Conservation (phyloP, 306 rosid genomes). For the Dicorynia guianensis region DNA sequence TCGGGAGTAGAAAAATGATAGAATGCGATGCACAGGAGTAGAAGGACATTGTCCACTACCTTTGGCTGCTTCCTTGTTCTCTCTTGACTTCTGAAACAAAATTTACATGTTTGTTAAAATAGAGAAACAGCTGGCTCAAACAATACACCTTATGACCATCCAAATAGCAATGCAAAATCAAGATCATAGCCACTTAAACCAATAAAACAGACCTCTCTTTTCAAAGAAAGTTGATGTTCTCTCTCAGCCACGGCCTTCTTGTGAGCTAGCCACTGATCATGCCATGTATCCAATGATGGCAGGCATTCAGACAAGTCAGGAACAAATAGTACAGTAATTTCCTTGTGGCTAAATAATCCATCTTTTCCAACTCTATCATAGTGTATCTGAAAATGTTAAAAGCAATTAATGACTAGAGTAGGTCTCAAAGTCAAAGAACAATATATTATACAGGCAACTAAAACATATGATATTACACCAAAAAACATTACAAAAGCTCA, state of each 20-base stretch:
- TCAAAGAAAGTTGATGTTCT: slow-evolving; percentile 62
- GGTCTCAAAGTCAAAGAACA: neutral
- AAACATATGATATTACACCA: slow-evolving; percentile 16
- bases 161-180: neutral
- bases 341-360: slow-evolving; percentile 95
- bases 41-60: slow-evolving; percentile 39
- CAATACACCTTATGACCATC: neutral
- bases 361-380: slow-evolving; percentile 90
- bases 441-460: neutral
- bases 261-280: slow-evolving; percentile 89
- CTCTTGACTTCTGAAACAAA: slow-evolving; percentile 52
- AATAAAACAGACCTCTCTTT: slow-evolving; percentile 72
- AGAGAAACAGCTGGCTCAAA: neutral
- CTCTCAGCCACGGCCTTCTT: slow-evolving; percentile 83
- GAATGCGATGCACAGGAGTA: slow-evolving; percentile 17
- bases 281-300: slow-evolving; percentile 84
- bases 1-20: neutral
- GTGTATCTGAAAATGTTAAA: slow-evolving; percentile 73
- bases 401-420: slow-evolving; percentile 28
- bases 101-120: slow-evolving; percentile 22
- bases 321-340: slow-evolving; percentile 82
- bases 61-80: slow-evolving; percentile 51
- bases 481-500: neutral
- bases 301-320: slow-evolving; percentile 94
- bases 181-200: neutral